phyloP scores from a whole-genome alignment of 2,329 filamentous ascomycete species.

The Aspergillus costaricaensis region DNA sequence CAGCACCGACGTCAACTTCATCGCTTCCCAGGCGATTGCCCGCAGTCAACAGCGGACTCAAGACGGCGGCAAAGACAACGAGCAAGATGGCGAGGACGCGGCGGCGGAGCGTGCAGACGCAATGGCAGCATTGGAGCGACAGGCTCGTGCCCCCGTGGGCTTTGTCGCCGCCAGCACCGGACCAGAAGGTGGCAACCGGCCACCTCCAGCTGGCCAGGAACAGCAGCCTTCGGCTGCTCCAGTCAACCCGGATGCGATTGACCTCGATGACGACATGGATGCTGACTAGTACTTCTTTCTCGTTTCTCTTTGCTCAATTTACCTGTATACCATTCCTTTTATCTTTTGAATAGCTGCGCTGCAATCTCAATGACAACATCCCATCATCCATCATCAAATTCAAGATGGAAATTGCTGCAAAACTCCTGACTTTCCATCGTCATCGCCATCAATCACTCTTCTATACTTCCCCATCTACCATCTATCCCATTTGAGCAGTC shows the following conservation, averaged over 20 bases:
- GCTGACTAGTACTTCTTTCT: constrained; percentile 28
- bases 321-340: constrained; percentile 5
- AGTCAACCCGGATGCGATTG: constrained; percentile 83
- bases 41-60: constrained; percentile 65
- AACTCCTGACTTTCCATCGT: not conserved
- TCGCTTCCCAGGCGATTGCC: constrained; percentile 90
- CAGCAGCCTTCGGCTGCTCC: constrained; percentile 34
- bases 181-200: constrained; percentile 62
- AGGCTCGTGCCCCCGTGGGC: constrained; percentile 82
- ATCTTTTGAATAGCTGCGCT: constrained; percentile 9
- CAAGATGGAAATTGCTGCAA: not conserved
- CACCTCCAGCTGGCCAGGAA: constrained; percentile 37
- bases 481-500: too few relatives aligned
- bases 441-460: not conserved
- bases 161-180: constrained; percentile 87
- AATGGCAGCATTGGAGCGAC: constrained; percentile 85
- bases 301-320: not conserved
- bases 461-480: too few relatives aligned
- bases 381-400: not conserved
- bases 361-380: not conserved
- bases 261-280: constrained; percentile 65
- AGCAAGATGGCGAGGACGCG: constrained; percentile 47
- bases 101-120: constrained; percentile 65
- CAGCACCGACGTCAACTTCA: constrained; percentile 94
- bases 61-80: constrained; percentile 31